These are phyloP conservation scores for Ogataea populi-albae DNA, from an alignment of 805 yeast species.

Conservation along the genomic window DNA sequence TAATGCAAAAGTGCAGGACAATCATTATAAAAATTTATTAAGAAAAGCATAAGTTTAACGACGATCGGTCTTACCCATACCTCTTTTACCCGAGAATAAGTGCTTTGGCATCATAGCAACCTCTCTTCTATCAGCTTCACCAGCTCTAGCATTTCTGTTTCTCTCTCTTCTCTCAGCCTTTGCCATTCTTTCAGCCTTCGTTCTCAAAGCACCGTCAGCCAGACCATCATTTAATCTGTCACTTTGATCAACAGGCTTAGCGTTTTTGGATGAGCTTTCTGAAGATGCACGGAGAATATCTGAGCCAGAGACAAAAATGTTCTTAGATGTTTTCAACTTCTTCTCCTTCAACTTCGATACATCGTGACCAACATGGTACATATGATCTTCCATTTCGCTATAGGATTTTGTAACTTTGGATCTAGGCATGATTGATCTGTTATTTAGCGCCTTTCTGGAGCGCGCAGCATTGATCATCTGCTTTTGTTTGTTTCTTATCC, in stretches of 20 bases:
- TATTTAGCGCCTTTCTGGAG: slow-evolving; percentile 80
- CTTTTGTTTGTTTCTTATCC: slow-evolving; percentile 96
- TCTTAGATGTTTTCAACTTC: slow-evolving; percentile 18
- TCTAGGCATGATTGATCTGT: slow-evolving; percentile 85
- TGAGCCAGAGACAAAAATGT: slow-evolving; percentile 58
- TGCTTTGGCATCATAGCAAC: slow-evolving; percentile 89
- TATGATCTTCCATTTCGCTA: slow-evolving; percentile 80
- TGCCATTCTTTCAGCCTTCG: slow-evolving; percentile 82
- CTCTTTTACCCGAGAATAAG: slow-evolving; percentile 94
- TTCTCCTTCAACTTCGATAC: slow-evolving; percentile 57
- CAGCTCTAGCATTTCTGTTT: slow-evolving; percentile 86
- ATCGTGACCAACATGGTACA: slow-evolving; percentile 89
- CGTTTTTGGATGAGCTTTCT: slow-evolving; percentile 24
- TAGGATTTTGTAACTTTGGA: slow-evolving; percentile 77
- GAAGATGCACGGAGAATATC: slow-evolving; percentile 60
- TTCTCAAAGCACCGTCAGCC: slow-evolving; percentile 72
- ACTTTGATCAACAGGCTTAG: slow-evolving; percentile 55
- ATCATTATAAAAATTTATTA: no score
- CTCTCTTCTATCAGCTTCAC: slow-evolving; percentile 93
- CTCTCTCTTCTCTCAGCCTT: slow-evolving; percentile 92
- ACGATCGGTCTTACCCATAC: slow-evolving; percentile 87
- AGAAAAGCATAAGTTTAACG: slow-evolving; percentile 56
- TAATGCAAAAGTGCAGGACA: no score
- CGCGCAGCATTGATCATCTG: slow-evolving; percentile 87
- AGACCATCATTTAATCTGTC: slow-evolving; percentile 88